These are phyloP conservation scores for Septoria linicola DNA, from an alignment of 2,329 filamentous ascomycete species.

Conservation along the genomic window DNA sequence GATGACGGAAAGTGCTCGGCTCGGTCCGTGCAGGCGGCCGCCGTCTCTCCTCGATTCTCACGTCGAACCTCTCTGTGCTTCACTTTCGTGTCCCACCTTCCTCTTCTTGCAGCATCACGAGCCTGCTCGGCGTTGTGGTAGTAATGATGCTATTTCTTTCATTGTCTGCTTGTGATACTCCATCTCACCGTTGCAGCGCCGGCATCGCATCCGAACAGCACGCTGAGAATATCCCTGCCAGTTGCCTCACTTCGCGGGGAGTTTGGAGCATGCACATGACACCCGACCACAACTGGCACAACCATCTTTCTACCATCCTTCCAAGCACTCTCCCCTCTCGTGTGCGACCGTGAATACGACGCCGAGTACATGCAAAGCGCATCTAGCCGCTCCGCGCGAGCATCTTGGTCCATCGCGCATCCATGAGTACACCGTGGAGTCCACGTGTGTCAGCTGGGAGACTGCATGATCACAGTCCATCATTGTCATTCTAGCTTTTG, in stretches of 20 bases:
- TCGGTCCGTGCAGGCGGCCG: too few relatives aligned
- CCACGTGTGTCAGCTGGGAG: background rate
- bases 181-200: too few relatives aligned
- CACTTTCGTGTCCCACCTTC: background rate
- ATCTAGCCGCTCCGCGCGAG: too few relatives aligned
- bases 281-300: background rate
- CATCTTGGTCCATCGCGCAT: too few relatives aligned
- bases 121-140: background rate
- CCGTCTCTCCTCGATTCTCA: background rate
- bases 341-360: background rate
- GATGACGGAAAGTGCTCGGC: too few relatives aligned
- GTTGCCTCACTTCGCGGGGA: conserved; percentile 9
- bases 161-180: background rate
- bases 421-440: background rate
- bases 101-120: background rate
- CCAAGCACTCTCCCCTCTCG: conserved; percentile 8
- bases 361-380: too few relatives aligned
- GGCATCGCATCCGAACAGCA: background rate
- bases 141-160: too few relatives aligned
- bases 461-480: too few relatives aligned
- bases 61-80: background rate
- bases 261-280: background rate
- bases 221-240: conserved; percentile 8
- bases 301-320: conserved; percentile 1
- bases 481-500: too few relatives aligned